Base-by-base conservation (phyloP, 768 basidiomycete genomes). In the Kwoniella sp. region DNA sequence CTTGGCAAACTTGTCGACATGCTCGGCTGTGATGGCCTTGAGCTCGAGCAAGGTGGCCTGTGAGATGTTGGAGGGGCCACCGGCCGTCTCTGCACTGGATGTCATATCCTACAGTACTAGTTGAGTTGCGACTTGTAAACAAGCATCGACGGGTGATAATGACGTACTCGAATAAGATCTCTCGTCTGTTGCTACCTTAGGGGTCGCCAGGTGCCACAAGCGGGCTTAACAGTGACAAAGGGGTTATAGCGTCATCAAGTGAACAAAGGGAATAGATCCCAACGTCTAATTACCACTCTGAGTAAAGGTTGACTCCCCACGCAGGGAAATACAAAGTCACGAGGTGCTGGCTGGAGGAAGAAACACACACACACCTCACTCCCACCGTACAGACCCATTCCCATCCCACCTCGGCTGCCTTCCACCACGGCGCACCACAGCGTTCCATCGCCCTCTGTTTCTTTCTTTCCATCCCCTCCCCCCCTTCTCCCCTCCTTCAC, bases 21-120 rank as follows among this genome's bases (percentile, higher is more conserved):
- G 70, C 39, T 74, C 70, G 4, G 70, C 71, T 25, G 69, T 57
- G 23, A 74, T 62, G 3, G 69, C 62, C 53, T 63, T 70, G 32
- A 74, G 60, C 6, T 70, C 70, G 23, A 67, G 60, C 6, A 71
- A 26, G 19, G 57, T 65, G 1, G 56, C 62, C 42, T 68, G 66
- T 8, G 70, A 68, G 42, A 70, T 61, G 29, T 50, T 50, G 11
- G 60, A 61, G 23, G 56, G 56, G 14, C 56, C 56, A n/a, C n/a
- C 20, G n/a, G 46, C 31, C 15, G 31, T 15, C 15, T 8, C 31
- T 32, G 48, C 48, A 28, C 41, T 50, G 5, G 48, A 50, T 38
- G 41, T 50, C n/a, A 17, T 50, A n/a, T 9, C 10, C 22, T 12
- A 5, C 20, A n/a, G n/a, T n/a, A 5, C 15, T 7, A 17, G 36